A percentile compares a stretch with the other conserved stretches of the same genome.
Conservation (phyloP, 768 basidiomycete genomes). For the Russula sp. region DNA sequence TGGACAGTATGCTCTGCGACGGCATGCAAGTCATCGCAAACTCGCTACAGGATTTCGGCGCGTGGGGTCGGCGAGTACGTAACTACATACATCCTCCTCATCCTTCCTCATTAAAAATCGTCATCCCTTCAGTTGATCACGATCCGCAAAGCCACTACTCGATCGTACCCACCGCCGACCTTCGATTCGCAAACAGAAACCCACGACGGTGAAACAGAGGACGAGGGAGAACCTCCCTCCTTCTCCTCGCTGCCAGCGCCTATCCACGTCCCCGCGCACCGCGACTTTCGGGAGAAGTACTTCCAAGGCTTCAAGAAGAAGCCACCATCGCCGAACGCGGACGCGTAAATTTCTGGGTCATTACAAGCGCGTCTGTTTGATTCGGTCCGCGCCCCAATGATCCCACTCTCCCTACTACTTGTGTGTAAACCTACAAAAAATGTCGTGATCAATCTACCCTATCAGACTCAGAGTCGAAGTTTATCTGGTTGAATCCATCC, state of each 20-base stretch:
- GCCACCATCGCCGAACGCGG: constrained; percentile 1
- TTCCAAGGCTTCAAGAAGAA: constrained; percentile 68
- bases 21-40: constrained; percentile 88
- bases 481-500: too few relatives aligned
- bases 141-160: constrained; percentile 58
- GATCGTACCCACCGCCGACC: constrained; percentile 43
- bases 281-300: constrained; percentile 82
- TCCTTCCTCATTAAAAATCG: not conserved
- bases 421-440: too few relatives aligned
- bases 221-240: not conserved
- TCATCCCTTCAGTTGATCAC: constrained; percentile 74
- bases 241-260: not conserved
- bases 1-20: constrained; percentile 67
- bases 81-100: not conserved
- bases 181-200: constrained; percentile 34
- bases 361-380: too few relatives aligned
- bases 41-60: constrained; percentile 88
- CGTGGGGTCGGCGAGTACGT: constrained; percentile 87
- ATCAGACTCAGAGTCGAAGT: too few relatives aligned
- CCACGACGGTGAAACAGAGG: not conserved
- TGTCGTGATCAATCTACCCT: too few relatives aligned
- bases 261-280: constrained; percentile 70
- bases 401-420: too few relatives aligned
- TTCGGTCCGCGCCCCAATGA: not conserved
- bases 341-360: too few relatives aligned